These are phyloP conservation scores for Periconia sp. DNA, from an alignment of 2,329 filamentous ascomycete genomes.

Conservation along the genomic window DNA sequence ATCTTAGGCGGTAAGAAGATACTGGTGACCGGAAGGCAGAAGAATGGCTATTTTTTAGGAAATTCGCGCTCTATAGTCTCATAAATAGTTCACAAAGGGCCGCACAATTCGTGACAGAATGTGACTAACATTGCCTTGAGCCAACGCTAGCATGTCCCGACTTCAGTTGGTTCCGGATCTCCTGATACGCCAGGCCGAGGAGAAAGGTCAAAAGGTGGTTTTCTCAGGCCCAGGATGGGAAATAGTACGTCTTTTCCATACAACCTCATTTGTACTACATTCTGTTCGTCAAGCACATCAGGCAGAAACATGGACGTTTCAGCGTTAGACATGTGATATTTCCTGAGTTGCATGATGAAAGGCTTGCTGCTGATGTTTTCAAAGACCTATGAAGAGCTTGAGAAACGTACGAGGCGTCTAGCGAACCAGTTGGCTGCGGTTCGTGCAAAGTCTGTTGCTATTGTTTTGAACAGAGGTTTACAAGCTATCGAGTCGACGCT, in stretches of 20 bases:
- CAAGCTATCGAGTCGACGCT: not conserved
- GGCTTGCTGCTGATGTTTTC: not conserved
- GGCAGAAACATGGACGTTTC: not conserved
- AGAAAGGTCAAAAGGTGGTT: not conserved
- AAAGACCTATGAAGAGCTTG: not conserved
- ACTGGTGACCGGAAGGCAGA: no score
- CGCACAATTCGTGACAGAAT: no score
- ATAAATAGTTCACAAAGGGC: no score
- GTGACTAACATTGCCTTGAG: no score
- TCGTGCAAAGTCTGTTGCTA: not conserved
- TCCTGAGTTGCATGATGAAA: not conserved
- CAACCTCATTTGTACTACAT: not conserved
- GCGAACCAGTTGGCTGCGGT: not conserved
- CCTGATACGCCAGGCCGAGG: not conserved
- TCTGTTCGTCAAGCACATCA: not conserved
- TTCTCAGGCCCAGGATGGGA: not conserved
- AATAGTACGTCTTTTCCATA: not conserved
- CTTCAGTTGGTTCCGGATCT: not conserved
- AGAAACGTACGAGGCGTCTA: not conserved
- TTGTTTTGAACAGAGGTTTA: not conserved
- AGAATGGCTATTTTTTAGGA: no score
- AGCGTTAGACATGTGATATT: no score
- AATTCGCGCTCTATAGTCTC: no score
- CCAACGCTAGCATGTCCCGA: no score
- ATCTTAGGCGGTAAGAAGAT: no score